phyloP scores from a whole-genome alignment of 345 rosid species.

The Zanthoxylum bungeanum region DNA sequence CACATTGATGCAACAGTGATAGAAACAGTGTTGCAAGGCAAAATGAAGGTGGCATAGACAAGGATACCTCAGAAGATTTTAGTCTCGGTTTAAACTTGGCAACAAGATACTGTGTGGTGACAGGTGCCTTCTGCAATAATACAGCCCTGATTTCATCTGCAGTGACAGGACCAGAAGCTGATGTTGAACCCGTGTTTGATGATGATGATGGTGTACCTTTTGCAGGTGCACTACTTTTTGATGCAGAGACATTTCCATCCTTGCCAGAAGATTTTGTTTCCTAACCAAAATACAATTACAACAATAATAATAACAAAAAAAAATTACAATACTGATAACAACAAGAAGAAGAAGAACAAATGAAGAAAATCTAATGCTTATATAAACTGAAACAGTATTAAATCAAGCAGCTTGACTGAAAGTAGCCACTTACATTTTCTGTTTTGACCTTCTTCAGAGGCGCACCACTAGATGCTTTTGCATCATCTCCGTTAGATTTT shows the following conservation, averaged over 20 bases:
- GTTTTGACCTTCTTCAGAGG: conserved; percentile 78
- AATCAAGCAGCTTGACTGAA: conserved; percentile 2
- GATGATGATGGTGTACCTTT: conserved; percentile 53
- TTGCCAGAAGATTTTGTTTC: conserved; percentile 46
- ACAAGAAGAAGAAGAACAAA: too few species aligned
- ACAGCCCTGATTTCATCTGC: conserved; percentile 90
- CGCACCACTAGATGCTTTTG: conserved; percentile 57
- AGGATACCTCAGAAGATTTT: conserved; percentile 58
- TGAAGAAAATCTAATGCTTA: too few species aligned
- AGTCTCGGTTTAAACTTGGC: conserved; percentile 77
- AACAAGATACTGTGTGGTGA: conserved; percentile 89
- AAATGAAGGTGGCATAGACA: neutral
- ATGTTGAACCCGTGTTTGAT: conserved; percentile 36
- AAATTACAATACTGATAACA: neutral
- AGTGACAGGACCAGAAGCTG: conserved; percentile 68
- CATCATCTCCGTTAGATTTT: conserved; percentile 64
- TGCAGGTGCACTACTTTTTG: conserved; percentile 41
- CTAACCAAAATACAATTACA: conserved; percentile 26
- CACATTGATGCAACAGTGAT: neutral
- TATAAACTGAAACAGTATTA: neutral
- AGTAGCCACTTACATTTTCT: conserved; percentile 58
- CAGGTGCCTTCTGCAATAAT: conserved; percentile 67
- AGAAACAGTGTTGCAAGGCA: neutral
- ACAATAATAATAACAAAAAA: neutral
- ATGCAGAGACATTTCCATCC: conserved; percentile 41